These are phyloP conservation scores for Candida montana DNA, from an alignment of 805 yeast species.

Conservation along the genomic window DNA sequence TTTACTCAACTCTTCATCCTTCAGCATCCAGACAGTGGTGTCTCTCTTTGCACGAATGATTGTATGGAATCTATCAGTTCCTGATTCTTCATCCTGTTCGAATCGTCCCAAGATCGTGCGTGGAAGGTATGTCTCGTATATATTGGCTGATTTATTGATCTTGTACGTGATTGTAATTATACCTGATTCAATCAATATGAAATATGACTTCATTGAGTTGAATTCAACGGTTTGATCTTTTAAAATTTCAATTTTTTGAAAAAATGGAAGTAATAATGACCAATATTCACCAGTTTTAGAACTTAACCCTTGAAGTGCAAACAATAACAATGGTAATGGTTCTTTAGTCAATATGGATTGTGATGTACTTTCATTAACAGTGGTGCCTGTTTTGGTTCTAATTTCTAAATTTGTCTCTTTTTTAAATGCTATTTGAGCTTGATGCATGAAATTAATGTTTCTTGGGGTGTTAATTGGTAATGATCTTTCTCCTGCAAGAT, in stretches of 20 bases:
- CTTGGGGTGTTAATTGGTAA: constrained; percentile 34
- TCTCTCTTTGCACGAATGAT: constrained; percentile 54
- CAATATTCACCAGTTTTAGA: constrained; percentile 50
- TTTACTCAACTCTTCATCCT: constrained; percentile 37
- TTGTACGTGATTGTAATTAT: constrained; percentile 46
- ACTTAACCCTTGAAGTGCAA: constrained; percentile 40
- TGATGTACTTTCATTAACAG: no score
- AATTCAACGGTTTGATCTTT: constrained; percentile 49
- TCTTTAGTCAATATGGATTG: no score
- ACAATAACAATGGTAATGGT: constrained; percentile 41
- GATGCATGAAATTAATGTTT: constrained; percentile 34
- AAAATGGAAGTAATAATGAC: constrained; percentile 53
- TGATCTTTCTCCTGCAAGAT: not conserved
- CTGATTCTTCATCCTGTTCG: constrained; percentile 20
- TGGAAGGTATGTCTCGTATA: constrained; percentile 45
- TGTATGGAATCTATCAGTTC: constrained; percentile 37
- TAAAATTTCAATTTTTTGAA: constrained; percentile 44
- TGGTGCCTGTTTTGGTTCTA: not conserved
- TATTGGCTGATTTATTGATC: constrained; percentile 27
- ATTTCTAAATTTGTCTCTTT: constrained; percentile 25
- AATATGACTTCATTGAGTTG: constrained; percentile 28
- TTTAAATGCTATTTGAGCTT: constrained; percentile 31
- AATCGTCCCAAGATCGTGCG: constrained; percentile 50
- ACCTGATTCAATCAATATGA: constrained; percentile 57
- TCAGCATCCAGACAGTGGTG: constrained; percentile 65